A percentile compares a stretch with the other conserved stretches of the same genome.
Conservation (phyloP, 129 eudicot genomes). For the Tagetes erecta region DNA sequence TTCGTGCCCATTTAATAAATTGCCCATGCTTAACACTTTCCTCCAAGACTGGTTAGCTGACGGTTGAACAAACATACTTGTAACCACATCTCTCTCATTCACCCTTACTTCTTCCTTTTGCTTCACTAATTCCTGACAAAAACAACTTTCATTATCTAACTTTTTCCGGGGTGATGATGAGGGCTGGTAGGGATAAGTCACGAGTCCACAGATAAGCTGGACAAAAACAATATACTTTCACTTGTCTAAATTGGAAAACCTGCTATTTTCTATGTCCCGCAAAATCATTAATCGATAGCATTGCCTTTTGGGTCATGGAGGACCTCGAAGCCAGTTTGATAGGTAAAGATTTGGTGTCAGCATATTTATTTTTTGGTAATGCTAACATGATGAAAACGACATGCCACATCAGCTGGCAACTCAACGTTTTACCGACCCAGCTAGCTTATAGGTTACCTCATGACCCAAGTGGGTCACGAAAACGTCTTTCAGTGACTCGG, state of each 20-base stretch:
- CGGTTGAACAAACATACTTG: constrained; percentile 77
- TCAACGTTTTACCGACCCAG: not conserved
- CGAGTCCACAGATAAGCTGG: not conserved
- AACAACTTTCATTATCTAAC: not conserved
- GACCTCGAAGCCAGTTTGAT: not conserved
- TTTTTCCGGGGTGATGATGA: not conserved
- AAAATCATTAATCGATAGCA: not conserved
- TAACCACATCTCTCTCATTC: constrained; percentile 59
- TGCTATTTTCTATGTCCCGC: not conserved
- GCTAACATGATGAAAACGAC: not conserved
- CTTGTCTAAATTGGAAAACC: not conserved
- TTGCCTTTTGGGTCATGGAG: not conserved
- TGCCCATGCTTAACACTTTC: constrained; percentile 92
- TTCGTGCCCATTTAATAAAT: constrained; percentile 91
- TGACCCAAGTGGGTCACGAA: not conserved
- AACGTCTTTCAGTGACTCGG: not conserved
- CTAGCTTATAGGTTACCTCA: not conserved
- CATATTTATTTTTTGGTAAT: not conserved
- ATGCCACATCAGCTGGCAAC: not conserved
- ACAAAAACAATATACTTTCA: not conserved
- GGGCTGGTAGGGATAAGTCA: not conserved
- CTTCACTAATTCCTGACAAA: constrained; percentile 40
- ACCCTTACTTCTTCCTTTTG: constrained; percentile 55
- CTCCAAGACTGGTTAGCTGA: constrained; percentile 95
- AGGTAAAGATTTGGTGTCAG: not conserved